Evolutionary conservation across 208 protist species (phyloP).

Genomic region (Trypanosoma grayi): DNA sequence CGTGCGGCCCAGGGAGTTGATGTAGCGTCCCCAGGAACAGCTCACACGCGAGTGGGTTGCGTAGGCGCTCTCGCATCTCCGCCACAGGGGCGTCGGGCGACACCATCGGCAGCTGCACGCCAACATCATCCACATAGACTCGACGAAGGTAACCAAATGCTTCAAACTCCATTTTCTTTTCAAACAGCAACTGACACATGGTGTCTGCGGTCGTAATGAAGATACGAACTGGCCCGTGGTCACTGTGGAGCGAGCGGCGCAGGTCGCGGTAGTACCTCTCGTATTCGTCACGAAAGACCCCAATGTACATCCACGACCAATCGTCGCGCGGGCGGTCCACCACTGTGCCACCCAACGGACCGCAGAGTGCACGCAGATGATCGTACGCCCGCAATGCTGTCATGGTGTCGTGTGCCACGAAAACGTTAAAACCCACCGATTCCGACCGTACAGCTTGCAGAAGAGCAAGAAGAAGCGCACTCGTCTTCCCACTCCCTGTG

Average conservation of each 20-base stretch:
- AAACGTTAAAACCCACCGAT: constrained; percentile 63
- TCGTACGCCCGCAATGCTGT: constrained; percentile 63
- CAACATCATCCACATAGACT: constrained; percentile 82
- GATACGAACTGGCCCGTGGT: constrained; percentile 51
- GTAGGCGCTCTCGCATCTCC: constrained; percentile 55
- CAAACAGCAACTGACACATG: constrained; percentile 76
- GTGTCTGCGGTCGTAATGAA: constrained; percentile 83
- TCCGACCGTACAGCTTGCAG: constrained; percentile 73
- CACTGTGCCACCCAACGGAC: constrained; percentile 34
- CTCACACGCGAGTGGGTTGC: constrained; percentile 71
- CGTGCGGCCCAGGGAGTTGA: constrained; percentile 76
- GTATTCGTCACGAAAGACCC: constrained; percentile 50
- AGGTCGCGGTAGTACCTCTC: constrained; percentile 50
- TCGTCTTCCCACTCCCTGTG: constrained; percentile 79
- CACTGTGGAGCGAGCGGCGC: constrained; percentile 31
- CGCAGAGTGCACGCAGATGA: constrained; percentile 50
- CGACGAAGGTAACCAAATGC: constrained; percentile 81
- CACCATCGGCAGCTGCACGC: constrained; percentile 63
- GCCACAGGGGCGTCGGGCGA: constrained; percentile 40
- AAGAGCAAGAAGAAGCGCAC: constrained; percentile 64
- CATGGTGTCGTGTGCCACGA: constrained; percentile 65
- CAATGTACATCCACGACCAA: constrained; percentile 69
- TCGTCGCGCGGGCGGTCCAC: constrained; percentile 63
- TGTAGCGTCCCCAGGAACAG: constrained; percentile 81
- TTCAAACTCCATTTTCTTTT: constrained; percentile 86